Base-by-base conservation (phyloP, 2,329 filamentous ascomycete species). In the Aspergillus flavus region DNA sequence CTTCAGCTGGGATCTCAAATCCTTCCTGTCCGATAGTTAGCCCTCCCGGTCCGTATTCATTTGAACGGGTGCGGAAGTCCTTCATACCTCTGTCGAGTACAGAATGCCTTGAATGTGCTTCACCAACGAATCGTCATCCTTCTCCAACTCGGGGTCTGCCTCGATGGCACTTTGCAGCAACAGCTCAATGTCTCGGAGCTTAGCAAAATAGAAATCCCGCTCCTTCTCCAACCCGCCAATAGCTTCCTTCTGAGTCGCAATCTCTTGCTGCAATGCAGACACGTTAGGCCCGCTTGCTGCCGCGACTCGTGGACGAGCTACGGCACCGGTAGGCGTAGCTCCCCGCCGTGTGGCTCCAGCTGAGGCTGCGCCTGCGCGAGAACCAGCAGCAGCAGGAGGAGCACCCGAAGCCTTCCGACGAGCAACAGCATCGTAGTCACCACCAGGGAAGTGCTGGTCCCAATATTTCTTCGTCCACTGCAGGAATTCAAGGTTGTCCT, bases 171-270 rank as follows among this genome's bases (percentile, higher is more conserved):
- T 91, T 83, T 99, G 95, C 61, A 99, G 87, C 72, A 99, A 83
- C 68, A 99, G 83, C 82, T 99, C 95, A 71, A 99, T 99, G 76
- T 99, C 95, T 64, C 95, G 87, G 68, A 99, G 86, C 85, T 99
- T 99, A 86, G 92, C 96, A 81, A 99, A 99, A 85, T 99, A 99
- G 78, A 99, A 99, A 79, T 99, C 95, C 57, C 95, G 87, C 83
- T 99, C 95, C 72, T 95, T 90, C 85, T 99, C 95, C 48, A 99
- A 85, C 1, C 95, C 95, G 14, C 88, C 85, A n/a, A 99, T 94
- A 0, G 93, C 97, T 83, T 98, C 94, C 85, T 97, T 97, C 71
- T 98, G 85, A 32, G 91, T 91, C 48, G 86, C 86, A 76, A 96
- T 95, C 85, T 98, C 95, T 75, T 91, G 86, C 76, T 92, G 87